phyloP scores from a whole-genome alignment of 805 yeast genomes.

The Yarrowia sp. region DNA sequence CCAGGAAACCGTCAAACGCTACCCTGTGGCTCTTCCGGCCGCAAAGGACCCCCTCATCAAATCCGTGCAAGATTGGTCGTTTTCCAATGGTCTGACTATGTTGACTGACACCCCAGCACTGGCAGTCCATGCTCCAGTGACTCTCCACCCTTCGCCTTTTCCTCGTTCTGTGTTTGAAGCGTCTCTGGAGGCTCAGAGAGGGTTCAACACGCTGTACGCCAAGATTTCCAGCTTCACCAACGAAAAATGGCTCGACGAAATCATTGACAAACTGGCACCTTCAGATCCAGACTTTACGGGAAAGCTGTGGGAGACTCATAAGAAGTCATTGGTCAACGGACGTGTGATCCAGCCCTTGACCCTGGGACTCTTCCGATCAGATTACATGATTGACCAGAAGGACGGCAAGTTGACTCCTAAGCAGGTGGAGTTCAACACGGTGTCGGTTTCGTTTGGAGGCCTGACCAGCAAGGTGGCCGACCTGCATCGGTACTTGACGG shows the following conservation, averaged over 20 bases:
- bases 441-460: conserved; percentile 94
- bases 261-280: conserved; percentile 45
- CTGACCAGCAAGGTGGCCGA: conserved; percentile 75
- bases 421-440: conserved; percentile 95
- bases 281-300: conserved; percentile 81
- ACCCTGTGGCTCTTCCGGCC: conserved; percentile 1
- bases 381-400: conserved; percentile 55
- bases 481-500: conserved; percentile 58
- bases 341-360: conserved; percentile 57
- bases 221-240: conserved; percentile 51
- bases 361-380: conserved; percentile 85
- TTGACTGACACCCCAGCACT: conserved; percentile 56
- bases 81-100: conserved; percentile 79
- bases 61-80: conserved; percentile 64
- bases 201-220: conserved; percentile 73
- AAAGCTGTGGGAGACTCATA: conserved; percentile 56
- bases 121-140: conserved; percentile 74
- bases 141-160: conserved; percentile 87
- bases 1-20: conserved; percentile 10
- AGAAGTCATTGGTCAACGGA: conserved; percentile 44
- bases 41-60: conserved; percentile 11
- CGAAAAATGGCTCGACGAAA: conserved; percentile 59
- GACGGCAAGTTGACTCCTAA: conserved; percentile 49
- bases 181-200: conserved; percentile 63
- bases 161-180: conserved; percentile 63